Conservation (phyloP, 768 basidiomycete genomes). For the Hygrocybe coccinea region DNA sequence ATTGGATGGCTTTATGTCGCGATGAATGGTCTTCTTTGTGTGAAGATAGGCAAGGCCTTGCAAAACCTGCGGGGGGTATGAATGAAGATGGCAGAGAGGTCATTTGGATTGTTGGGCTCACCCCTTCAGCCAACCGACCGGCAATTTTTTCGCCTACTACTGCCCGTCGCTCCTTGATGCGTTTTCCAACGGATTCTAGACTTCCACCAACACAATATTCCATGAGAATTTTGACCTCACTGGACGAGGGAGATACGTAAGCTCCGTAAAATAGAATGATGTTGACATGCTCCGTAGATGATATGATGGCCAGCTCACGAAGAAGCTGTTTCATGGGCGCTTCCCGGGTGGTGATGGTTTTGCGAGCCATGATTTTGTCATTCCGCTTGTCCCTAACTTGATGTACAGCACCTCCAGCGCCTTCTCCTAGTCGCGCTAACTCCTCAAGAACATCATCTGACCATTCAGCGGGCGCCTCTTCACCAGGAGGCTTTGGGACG, state of each 20-base stretch:
- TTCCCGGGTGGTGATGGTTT: slow-evolving; percentile 86
- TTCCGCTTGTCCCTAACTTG: slow-evolving; percentile 85
- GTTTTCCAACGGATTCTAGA: slow-evolving; percentile 82
- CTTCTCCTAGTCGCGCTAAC: slow-evolving; percentile 78
- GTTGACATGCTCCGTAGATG: slow-evolving; percentile 76
- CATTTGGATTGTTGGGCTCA: slow-evolving; percentile 33
- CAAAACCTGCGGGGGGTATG: slow-evolving; percentile 51
- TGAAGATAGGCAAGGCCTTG: slow-evolving; percentile 94
- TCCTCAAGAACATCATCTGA: slow-evolving; percentile 74
- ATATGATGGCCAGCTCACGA: slow-evolving; percentile 87
- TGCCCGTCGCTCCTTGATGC: slow-evolving; percentile 71
- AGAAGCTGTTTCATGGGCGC: slow-evolving; percentile 90
- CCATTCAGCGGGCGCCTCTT: slow-evolving; percentile 38
- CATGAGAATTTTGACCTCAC: slow-evolving; percentile 95
- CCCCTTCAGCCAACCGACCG: slow-evolving; percentile 90
- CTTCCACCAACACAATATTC: slow-evolving; percentile 86
- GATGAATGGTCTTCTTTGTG: slow-evolving; percentile 85
- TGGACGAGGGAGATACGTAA: slow-evolving; percentile 79
- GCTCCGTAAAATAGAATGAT: slow-evolving; percentile 92
- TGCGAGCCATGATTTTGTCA: slow-evolving; percentile 82
- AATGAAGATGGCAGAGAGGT: slow-evolving; percentile 11
- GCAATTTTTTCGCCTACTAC: slow-evolving; percentile 84
- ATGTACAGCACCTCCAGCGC: slow-evolving; percentile 93
- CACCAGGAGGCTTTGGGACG: slow-evolving; percentile 14
- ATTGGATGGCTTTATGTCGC: slow-evolving; percentile 94